Evolutionary conservation across 495 filamentous ascomycete genomes (phyloP), one percentile per base, ranked within the genome.

Genomic region (Pyrenopolyporus hunteri): DNA sequence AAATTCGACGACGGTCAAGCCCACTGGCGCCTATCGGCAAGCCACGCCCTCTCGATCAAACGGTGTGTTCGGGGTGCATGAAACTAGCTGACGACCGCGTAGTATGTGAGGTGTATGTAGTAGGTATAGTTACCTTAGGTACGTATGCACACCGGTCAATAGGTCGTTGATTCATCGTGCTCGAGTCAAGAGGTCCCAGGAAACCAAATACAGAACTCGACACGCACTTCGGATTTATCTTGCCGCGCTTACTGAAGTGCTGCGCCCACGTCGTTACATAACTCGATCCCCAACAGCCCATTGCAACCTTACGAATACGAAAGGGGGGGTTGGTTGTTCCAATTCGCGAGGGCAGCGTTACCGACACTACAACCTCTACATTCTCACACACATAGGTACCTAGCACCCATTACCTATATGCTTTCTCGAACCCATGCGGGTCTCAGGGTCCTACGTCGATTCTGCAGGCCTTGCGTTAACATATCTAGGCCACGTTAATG

Each of bases 1-100:
- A 56, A 65, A 65, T 59, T 58, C 62, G 62, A 65, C 56, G 43
- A 60, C 49, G 59, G 37, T 42, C 43, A 55, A 58, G 54, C 43
- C 48, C 42, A 52, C 36, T 48, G 49, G 61, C 61, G 54, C 43
- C 43, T 59, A 56, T 44, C 44, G 36, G 40, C 35, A 50, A 59
- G 56, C 56, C 62, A 59, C 55, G 28, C 37, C 50, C 39, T 22
- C 35, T 8, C 4, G 37, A n/a, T 16, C 46, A 23, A 54, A 35
- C 42, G 23, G 36, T 40, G 1, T 25, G 29, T 14, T 31, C 39
- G 22, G 29, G 25, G 43, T 49, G 44, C 50, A 55, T 45, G 44
- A 40, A 40, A 4, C 37, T 9, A 40, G 17, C 36, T 39, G n/a
- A 10, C 37, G n/a, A n/a, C n/a, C n/a, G n/a, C n/a, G n/a, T n/a